Evolutionary conservation across 2,329 filamentous ascomycete species (phyloP).

Genomic region (Diplodia seriata): DNA sequence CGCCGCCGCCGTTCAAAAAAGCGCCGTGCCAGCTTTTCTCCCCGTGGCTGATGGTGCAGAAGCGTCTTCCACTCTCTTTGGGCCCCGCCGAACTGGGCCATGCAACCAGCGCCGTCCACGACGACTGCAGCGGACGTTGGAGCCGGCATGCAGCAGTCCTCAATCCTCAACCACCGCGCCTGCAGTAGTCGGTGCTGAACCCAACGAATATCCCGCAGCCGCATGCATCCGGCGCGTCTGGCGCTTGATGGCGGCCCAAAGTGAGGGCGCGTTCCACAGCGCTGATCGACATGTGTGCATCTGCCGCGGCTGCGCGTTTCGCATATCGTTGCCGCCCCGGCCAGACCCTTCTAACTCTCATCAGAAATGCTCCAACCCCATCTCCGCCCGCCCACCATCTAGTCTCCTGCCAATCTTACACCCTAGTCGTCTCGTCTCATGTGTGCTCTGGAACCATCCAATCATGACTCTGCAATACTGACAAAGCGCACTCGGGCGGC

Average conservation of each 20-base stretch:
- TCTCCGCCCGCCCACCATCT: not conserved
- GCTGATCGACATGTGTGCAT: not conserved
- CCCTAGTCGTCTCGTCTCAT: conserved; percentile 6
- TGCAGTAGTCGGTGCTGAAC: not conserved
- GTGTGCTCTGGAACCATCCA: not conserved
- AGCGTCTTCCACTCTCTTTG: not conserved
- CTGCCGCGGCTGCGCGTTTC: conserved; percentile 11
- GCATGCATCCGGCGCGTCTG: not conserved
- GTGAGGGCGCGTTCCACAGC: not conserved
- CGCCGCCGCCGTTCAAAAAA: not conserved
- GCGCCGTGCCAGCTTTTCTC: not conserved
- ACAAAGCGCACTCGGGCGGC: conserved; percentile 2
- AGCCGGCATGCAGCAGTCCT: conserved; percentile 11
- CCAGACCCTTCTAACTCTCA: not conserved
- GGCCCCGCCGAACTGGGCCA: not conserved
- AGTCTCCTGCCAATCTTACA: conserved; percentile 11
- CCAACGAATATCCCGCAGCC: not conserved
- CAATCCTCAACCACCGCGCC: not conserved
- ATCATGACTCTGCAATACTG: conserved; percentile 1
- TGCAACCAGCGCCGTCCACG: conserved; percentile 23
- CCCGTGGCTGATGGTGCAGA: not conserved
- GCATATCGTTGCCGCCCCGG: not conserved
- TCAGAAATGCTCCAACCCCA: not conserved
- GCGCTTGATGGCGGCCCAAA: not conserved
- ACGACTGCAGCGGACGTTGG: conserved; percentile 3